Evolutionary conservation across 495 filamentous ascomycete species (phyloP), one percentile per base, ranked within the genome.

Genomic region (Annulohypoxylon nitens): DNA sequence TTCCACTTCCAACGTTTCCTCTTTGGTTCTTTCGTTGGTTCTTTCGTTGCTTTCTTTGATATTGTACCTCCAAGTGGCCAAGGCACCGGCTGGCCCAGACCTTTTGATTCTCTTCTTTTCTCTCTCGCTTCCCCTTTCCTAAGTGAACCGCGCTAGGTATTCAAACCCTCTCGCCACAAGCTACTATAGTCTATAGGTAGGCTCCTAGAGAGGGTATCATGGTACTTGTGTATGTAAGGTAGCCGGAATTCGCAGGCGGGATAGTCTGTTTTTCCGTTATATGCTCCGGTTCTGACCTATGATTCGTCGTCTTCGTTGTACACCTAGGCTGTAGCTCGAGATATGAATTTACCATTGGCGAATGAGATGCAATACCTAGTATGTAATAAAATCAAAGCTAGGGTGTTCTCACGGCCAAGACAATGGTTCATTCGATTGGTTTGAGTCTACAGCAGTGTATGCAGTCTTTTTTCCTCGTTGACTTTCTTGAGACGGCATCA

Each of bases 401-500:
- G 41, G 65, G 36, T 61, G 11, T 30, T 63, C 30, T 53, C 64
- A 12, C 26, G 62, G 65, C 61, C 65, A 74, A 74, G 71, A 58
- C 34, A 11, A 51, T 54, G 43, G 54, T 74, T 69, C 66, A 33
- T 53, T 63, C 61, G 20, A 41, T 62, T 62, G 54, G 47, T 37
- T 41, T 45, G 25, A 53, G 41, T 23, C 39, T 61, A 6, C 5
- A 30, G 30, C 5, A 30, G 30, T 6, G 30, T 30, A 30, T 30
- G 30, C 30, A 6, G 20, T 23, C 61, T 51, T 59, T 20, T 61
- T 66, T 41, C 50, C 33, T 45, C 30, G 14, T 53, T 30, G 18
- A 18, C 39, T 63, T 30, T 6, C 58, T 47, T 18, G 10, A 55
- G 30, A 55, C 51, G 23, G 33, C 51, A 55, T 55, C 14, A 16